Evolutionary conservation across 1,284 basidiomycete species (phyloP), one percentile per base, ranked within the genome.

Genomic region (Filobasidium uniguttulatum): DNA sequence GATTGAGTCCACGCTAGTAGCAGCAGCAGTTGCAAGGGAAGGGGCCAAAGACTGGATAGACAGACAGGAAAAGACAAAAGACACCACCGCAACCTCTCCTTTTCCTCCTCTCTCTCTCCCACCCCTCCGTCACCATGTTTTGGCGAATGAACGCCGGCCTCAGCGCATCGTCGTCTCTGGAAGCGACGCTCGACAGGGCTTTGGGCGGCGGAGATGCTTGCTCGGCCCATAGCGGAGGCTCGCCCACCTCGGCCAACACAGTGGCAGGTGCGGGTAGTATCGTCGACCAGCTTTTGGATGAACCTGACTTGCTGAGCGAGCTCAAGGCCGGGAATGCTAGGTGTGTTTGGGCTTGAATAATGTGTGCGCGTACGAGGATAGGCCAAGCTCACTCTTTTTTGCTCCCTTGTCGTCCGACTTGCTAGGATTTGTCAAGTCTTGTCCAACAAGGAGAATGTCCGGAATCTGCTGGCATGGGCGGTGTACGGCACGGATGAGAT

Each of bases 241-340:
- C 19, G 10, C 14, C 10, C 23, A 20, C 37, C 14, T n/a, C 17
- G 5, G 4, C 36, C 19, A 26, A 14, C 26, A 44, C 35, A 2
- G 28, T 31, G 2, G 45, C 45, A 8, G 46, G 31, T 4, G 65
- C 68, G 9, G 68, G 68, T 10, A 59, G 79, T 34, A 26, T 43
- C 19, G 75, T 96, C 44, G 90, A 96, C 69, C 83, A 88, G 45
- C 81, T 97, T 52, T 74, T 97, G 51, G 89, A 94, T 71, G 88
- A 96, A 71, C 85, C 88, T 65, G 90, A 96, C 67, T 74, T 96
- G 49, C 73, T 97, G 46, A 85, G 88, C 67, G 91, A 97, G 68
- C 90, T 88, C 77, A 97, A 97, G 70, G 77, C 85, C 3, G 88
- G 93, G 68, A 96, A 96, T 65, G 82, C 83, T 48, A 67, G 65